Evolutionary conservation across 2,329 filamentous ascomycete genomes (phyloP), one percentile per base, ranked within the genome.

Genomic region (Trichophyton mentagrophytes): DNA sequence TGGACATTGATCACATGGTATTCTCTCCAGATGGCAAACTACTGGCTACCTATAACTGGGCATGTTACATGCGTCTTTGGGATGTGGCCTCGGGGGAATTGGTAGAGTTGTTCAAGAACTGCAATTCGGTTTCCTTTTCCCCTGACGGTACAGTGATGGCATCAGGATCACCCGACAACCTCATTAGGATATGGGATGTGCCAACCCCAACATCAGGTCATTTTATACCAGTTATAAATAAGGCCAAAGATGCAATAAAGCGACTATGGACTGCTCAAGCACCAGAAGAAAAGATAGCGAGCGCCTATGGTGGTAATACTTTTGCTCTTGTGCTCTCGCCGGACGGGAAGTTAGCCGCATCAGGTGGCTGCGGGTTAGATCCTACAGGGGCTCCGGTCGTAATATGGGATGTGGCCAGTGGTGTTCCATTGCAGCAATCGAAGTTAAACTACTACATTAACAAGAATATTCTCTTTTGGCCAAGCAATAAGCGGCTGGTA

Each of bases 21-120:
- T 59, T 59, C 40, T 53, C 57, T 53, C 42, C 44, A 33, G 40
- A 60, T 33, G 42, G 44, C 7, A 38, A 55, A n/a, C 15, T 56
- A 8, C 13, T 60, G 15, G 58, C 38, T 42, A 42, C 15, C 53
- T 22, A 55, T 44, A 20, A 25, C 27, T 22, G 55, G 22, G 58
- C 53, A 15, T 22, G 9, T 17, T 33, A 17, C 22, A 4, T 55
- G 15, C 40, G 40, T n/a, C 42, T 60, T 20, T 55, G 42, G 42
- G 33, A 30, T 11, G 38, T 59, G 15, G 20, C n/a, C 15, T 55
- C 60, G 27, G 60, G 60, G n/a, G 20, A 15, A 25, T 1, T 36
- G 11, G 11, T 55, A 11, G 15, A 46, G 15, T 20, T 40, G 15
- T 27, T 44, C 17, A 25, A n/a, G 33, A 53, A 22, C 11, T n/a